phyloP scores from a whole-genome alignment of 768 basidiomycete genomes.

The Lactarius hatsudake region DNA sequence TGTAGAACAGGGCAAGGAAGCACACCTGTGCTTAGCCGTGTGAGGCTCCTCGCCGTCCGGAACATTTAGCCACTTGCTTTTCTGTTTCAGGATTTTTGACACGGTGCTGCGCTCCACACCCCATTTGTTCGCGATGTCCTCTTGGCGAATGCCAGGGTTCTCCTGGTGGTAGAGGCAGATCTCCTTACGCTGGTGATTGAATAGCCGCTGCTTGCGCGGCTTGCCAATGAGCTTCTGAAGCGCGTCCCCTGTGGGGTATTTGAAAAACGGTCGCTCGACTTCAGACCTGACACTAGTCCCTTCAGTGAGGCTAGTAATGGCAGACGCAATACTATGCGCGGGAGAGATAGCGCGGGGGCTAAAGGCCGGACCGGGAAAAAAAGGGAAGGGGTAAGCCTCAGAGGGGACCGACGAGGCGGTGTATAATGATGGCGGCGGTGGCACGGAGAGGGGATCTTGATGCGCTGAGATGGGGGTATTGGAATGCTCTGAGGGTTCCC shows the following conservation, averaged over 20 bases:
- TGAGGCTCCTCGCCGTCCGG: slow-evolving; percentile 55
- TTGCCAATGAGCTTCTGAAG: slow-evolving; percentile 37
- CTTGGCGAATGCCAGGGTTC: slow-evolving; percentile 71
- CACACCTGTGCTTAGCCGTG: slow-evolving; percentile 69
- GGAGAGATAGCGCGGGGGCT: slow-evolving; percentile 60
- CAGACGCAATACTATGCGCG: slow-evolving; percentile 54
- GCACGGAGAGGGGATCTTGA: slow-evolving; percentile 23
- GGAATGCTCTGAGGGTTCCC: slow-evolving; percentile 24
- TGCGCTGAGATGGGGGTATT: slow-evolving; percentile 20
- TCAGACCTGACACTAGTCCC: slow-evolving; percentile 22
- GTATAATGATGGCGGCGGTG: slow-evolving; percentile 20
- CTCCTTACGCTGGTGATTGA: slow-evolving; percentile 67
- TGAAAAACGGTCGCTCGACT: slow-evolving; percentile 15
- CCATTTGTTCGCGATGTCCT: slow-evolving; percentile 75
- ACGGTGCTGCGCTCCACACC: slow-evolving; percentile 90
- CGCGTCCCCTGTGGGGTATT: slow-evolving; percentile 23
- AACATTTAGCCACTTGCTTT: slow-evolving; percentile 76
- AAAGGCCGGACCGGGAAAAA: slow-evolving; percentile 20
- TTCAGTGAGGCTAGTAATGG: slow-evolving; percentile 52
- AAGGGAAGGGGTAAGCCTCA: slow-evolving; percentile 22
- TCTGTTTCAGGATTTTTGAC: slow-evolving; percentile 86
- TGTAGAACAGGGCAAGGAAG: slow-evolving; percentile 6
- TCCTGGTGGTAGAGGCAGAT: slow-evolving; percentile 68
- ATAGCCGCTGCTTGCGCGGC: slow-evolving; percentile 70
- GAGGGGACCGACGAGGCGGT: slow-evolving; percentile 17